Percentiles rank a stretch among this genome's conserved stretches.
These are phyloP conservation scores for Lactarius akahatsu DNA, from an alignment of 768 basidiomycete genomes.

Conservation along the genomic window DNA sequence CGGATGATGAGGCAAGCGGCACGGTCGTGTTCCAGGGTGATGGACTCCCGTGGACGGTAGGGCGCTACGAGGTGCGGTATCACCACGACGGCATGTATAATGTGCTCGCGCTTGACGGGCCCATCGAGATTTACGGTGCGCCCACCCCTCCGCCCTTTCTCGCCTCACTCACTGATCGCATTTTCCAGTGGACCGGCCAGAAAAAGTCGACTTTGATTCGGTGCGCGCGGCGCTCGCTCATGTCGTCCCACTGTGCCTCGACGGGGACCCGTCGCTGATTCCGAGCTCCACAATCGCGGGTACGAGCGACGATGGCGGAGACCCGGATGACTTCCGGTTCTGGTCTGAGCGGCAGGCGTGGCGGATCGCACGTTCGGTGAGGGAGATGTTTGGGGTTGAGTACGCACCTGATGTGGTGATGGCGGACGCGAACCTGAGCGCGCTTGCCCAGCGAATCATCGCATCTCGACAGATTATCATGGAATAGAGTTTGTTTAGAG, in stretches of 20 bases:
- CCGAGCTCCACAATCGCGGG: conserved; percentile 47
- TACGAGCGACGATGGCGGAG: conserved; percentile 45
- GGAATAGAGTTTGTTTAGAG: conserved; percentile 5
- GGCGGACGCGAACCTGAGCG: conserved; percentile 90
- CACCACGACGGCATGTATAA: conserved; percentile 98
- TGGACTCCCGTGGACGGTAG: conserved; percentile 81
- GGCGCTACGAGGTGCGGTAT: conserved; percentile 87
- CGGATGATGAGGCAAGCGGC: conserved; percentile 54
- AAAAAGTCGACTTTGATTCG: conserved; percentile 57
- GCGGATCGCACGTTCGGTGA: conserved; percentile 76
- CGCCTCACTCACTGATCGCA: conserved; percentile 21
- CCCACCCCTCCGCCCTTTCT: conserved; percentile 11
- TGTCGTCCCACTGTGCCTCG: conserved; percentile 84
- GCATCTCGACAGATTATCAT: conserved; percentile 61
- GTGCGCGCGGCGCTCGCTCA: conserved; percentile 67
- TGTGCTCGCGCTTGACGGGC: conserved; percentile 83
- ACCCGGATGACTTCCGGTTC: conserved; percentile 92
- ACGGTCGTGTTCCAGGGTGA: conserved; percentile 73
- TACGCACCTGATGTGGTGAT: conserved; percentile 87
- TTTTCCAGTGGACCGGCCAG: conserved; percentile 64
- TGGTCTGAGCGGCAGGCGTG: conserved; percentile 91
- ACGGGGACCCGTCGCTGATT: conserved; percentile 79
- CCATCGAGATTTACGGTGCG: conserved; percentile 87
- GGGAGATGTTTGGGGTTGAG: conserved; percentile 85
- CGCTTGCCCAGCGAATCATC: conserved; percentile 80